Percentiles rank a stretch among this genome's conserved stretches.
phyloP scores from a whole-genome alignment of 768 basidiomycete species.

The Piloderma croceum region DNA sequence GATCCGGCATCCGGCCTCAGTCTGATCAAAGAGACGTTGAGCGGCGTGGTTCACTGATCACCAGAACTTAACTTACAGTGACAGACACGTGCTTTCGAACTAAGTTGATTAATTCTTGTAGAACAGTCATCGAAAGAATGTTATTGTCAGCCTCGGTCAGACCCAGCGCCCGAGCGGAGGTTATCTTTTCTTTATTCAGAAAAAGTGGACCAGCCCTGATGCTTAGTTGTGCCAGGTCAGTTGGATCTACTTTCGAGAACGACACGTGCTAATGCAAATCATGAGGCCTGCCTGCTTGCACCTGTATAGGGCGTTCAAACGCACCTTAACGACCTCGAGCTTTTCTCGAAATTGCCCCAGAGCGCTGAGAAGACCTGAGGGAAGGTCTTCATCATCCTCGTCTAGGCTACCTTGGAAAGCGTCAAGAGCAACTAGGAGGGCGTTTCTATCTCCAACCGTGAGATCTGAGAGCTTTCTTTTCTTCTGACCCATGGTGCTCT shows the following conservation, averaged over 20 bases:
- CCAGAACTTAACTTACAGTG: slow-evolving; percentile 14
- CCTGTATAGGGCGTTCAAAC: no score
- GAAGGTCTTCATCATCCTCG: slow-evolving; percentile 15
- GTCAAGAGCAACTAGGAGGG: slow-evolving; percentile 7
- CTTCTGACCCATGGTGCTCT: no score
- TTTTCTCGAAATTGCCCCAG: slow-evolving; percentile 11
- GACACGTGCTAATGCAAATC: slow-evolving; percentile 10
- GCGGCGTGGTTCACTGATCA: not conserved
- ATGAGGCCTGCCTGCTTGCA: no score
- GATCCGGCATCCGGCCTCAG: slow-evolving; percentile 15
- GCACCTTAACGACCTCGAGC: no score
- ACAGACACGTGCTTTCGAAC: slow-evolving; percentile 15
- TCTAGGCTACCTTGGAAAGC: slow-evolving; percentile 13
- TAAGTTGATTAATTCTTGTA: slow-evolving; percentile 10
- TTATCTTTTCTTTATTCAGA: slow-evolving; percentile 7
- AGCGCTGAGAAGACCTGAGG: slow-evolving; percentile 2
- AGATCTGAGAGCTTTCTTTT: no score
- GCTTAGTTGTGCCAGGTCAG: slow-evolving; percentile 3
- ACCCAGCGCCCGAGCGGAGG: slow-evolving; percentile 1
- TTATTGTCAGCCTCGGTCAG: slow-evolving; percentile 1
- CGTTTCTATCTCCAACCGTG: slow-evolving; percentile 7
- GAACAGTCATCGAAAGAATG: slow-evolving; percentile 5
- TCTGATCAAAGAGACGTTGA: slow-evolving; percentile 7
- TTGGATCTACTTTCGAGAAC: slow-evolving; percentile 10
- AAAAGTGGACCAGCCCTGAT: slow-evolving; percentile 13